Evolutionary conservation across 1,284 basidiomycete species (phyloP).

Genomic region (Kwoniella shivajii): DNA sequence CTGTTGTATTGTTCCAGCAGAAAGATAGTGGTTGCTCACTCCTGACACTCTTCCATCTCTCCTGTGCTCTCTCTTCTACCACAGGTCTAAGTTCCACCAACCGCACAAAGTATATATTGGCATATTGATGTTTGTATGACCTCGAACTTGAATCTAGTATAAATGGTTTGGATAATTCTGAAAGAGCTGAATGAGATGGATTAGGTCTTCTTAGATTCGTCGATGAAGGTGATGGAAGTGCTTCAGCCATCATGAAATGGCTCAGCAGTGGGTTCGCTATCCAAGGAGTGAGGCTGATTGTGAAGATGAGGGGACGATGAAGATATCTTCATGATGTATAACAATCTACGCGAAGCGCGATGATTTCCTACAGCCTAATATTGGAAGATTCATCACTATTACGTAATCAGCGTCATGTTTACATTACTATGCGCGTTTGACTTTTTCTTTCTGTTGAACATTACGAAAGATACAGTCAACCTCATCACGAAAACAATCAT

Average conservation of each 20-base stretch:
- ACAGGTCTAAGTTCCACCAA: conserved; percentile 65
- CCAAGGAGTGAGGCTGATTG: background rate
- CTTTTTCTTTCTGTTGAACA: conserved; percentile 3
- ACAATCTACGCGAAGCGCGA: background rate
- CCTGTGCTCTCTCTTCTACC: conserved; percentile 66
- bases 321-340: background rate
- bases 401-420: background rate
- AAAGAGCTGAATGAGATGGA: conserved; percentile 41
- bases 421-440: background rate
- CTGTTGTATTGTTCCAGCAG: background rate
- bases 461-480: conserved; percentile 4
- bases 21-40: conserved; percentile 56
- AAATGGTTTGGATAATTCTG: conserved; percentile 52
- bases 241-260: conserved; percentile 6
- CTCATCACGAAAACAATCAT: background rate
- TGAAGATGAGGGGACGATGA: background rate
- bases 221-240: conserved; percentile 8
- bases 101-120: conserved; percentile 87
- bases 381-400: too few relatives aligned
- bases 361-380: too few relatives aligned
- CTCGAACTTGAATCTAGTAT: conserved; percentile 43
- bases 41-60: conserved; percentile 67
- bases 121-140: conserved; percentile 76
- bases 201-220: conserved; percentile 25
- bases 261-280: conserved; percentile 6